These are phyloP conservation scores for Xylaria sp. DNA, from an alignment of 2,329 filamentous ascomycete species.

Conservation along the genomic window DNA sequence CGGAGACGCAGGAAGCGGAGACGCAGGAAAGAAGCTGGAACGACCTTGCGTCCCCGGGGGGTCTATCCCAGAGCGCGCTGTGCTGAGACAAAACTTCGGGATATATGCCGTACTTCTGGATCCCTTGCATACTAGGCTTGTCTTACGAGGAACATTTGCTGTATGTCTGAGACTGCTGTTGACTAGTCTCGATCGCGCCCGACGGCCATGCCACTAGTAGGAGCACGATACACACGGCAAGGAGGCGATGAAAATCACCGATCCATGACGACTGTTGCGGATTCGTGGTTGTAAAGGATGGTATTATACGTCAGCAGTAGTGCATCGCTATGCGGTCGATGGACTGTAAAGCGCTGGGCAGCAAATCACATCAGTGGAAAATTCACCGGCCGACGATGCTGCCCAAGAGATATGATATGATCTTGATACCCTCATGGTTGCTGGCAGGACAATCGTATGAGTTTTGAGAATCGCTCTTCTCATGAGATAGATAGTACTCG, in stretches of 20 bases:
- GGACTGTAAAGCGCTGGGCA: too few relatives aligned
- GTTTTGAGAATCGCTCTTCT: too few relatives aligned
- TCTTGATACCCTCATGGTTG: too few relatives aligned
- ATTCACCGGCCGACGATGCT: too few relatives aligned
- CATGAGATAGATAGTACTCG: too few relatives aligned
- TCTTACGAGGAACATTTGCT: not conserved
- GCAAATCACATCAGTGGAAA: too few relatives aligned
- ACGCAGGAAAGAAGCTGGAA: not conserved
- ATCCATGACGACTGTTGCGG: not conserved
- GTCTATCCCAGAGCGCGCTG: not conserved
- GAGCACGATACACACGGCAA: not conserved
- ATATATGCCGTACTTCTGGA: not conserved
- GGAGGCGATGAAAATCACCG: not conserved
- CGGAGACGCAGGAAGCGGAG: not conserved
- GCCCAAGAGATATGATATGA: too few relatives aligned
- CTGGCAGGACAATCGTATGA: too few relatives aligned
- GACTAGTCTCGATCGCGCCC: not conserved
- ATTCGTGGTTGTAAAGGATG: not conserved
- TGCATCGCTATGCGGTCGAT: too few relatives aligned
- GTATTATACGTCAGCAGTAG: not conserved
- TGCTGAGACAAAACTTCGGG: conserved; percentile 8
- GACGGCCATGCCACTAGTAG: not conserved
- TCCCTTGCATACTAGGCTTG: conserved; percentile 3
- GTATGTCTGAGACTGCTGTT: conserved; percentile 3
- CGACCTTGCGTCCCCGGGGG: not conserved